Evolutionary conservation across 768 basidiomycete species (phyloP), one percentile per base, ranked within the genome.

Genomic region (Russula ochroleuca): DNA sequence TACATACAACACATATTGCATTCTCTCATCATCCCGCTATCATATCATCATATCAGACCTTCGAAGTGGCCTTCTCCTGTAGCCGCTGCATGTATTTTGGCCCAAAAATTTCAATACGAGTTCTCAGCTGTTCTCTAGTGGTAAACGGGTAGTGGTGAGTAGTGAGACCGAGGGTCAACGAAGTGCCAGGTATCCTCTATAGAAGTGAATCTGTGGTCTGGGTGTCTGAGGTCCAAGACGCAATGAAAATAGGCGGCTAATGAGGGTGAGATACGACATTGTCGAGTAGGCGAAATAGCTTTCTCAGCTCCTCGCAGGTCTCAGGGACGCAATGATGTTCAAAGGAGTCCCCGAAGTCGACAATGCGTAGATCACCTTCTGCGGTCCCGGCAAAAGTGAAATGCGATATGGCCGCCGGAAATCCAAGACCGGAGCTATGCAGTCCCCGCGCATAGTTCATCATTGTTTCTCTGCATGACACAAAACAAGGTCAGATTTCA

Each of bases 291-390:
- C 61, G 61, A 19, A 50, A 17, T 15, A 62, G 31, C 48, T 33
- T 62, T n/a, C 43, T 56, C 38, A 62, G 48, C 37, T 57, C 61
- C 10, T 57, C 40, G 19, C 62, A 63, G 17, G 25, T 45, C 17
- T 58, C 56, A 5, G 62, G 62, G 41, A 52, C 3, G 41, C 56
- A 63, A 15, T 33, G 31, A 51, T 57, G 62, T 33, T 63, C 62
- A 23, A 52, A 63, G 17, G 49, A 50, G 33, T 63, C 56, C 17
- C 56, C 62, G 31, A 63, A 63, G 49, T 63, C 56, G 40, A 63
- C 56, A 23, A 63, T 35, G 23, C 56, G 62, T 15, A 63, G 11
- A 21, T 48, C 47, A 48, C 47, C 47, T 13, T 23, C 56, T 23
- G 19, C n/a, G 4, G 21, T 19, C 19, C 19, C 9, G 15, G 13